A percentile compares a stretch with the other conserved stretches of the same genome.
Conservation (phyloP, 148 eudicot genomes). For the Dianthus caryophyllus region DNA sequence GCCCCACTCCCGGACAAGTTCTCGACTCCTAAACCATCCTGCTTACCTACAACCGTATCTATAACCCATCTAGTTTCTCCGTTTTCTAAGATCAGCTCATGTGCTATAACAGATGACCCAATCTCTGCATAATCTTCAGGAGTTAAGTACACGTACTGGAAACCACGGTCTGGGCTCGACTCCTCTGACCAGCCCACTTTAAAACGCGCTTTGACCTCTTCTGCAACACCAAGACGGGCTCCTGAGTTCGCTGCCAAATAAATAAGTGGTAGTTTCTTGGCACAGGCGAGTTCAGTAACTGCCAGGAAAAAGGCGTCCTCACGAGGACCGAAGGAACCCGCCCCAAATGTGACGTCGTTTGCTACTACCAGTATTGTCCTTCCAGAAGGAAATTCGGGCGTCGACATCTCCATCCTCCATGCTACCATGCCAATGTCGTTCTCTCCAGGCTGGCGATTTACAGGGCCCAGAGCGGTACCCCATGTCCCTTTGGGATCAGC, state of each 20-base stretch:
- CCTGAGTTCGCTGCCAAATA: conserved; percentile 98
- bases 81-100: conserved; percentile 58
- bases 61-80: conserved; percentile 89
- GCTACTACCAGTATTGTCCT: conserved; percentile 72
- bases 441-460: conserved; percentile 58
- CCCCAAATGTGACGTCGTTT: conserved; percentile 89
- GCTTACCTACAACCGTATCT: conserved; percentile 87
- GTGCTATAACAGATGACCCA: conserved; percentile 75
- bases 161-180: conserved; percentile 73
- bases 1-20: conserved; percentile 98
- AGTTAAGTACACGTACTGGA: conserved; percentile 84
- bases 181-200: conserved; percentile 95
- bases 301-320: conserved; percentile 95
- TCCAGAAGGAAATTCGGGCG: conserved; percentile 96
- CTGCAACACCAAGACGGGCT: conserved; percentile 92
- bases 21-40: conserved; percentile 95
- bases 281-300: conserved; percentile 84
- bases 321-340: conserved; percentile 91
- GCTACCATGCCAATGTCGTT: conserved; percentile 97
- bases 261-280: conserved; percentile 78
- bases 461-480: conserved; percentile 71
- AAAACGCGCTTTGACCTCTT: conserved; percentile 88
- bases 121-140: conserved; percentile 68
- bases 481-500: conserved; percentile 61
- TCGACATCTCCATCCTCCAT: conserved; percentile 85